A percentile compares a stretch with the other conserved stretches of the same genome.
These are phyloP conservation scores for Aphanoascus verrucosus DNA, from an alignment of 2,329 filamentous ascomycete genomes.

Conservation along the genomic window DNA sequence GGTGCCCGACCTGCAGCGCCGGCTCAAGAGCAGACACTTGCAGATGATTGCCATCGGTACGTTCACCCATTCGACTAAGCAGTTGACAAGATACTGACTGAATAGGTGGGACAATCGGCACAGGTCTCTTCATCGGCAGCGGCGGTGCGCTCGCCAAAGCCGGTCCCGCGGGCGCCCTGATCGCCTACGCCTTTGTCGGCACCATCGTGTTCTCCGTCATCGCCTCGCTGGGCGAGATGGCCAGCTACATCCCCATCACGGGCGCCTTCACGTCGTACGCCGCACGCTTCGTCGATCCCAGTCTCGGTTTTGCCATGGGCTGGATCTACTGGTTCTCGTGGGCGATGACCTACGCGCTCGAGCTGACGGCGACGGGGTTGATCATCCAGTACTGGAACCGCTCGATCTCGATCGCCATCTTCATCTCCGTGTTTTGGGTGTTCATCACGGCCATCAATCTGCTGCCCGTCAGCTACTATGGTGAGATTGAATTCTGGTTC, in stretches of 20 bases:
- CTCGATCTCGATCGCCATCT: slow-evolving; percentile 55
- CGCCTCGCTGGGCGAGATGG: slow-evolving; percentile 56
- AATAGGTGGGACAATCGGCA: slow-evolving; percentile 55
- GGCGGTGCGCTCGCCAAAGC: slow-evolving; percentile 52
- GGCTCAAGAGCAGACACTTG: slow-evolving; percentile 74
- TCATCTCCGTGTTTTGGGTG: slow-evolving; percentile 63
- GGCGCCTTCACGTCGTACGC: slow-evolving; percentile 70
- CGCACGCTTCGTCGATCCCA: slow-evolving; percentile 61
- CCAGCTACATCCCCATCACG: slow-evolving; percentile 64
- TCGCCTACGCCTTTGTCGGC: slow-evolving; percentile 61
- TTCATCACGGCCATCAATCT: slow-evolving; percentile 60
- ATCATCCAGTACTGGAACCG: slow-evolving; percentile 66
- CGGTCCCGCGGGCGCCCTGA: slow-evolving; percentile 55
- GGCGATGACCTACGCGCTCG: slow-evolving; percentile 61
- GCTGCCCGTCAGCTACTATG: slow-evolving; percentile 60
- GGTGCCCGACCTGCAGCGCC: slow-evolving; percentile 55
- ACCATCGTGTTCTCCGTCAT: slow-evolving; percentile 66
- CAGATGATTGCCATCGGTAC: slow-evolving; percentile 91
- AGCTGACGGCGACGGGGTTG: slow-evolving; percentile 60
- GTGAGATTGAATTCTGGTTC: slow-evolving; percentile 70
- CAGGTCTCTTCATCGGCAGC: slow-evolving; percentile 60
- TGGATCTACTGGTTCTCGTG: slow-evolving; percentile 79
- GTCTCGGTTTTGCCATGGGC: slow-evolving; percentile 65
- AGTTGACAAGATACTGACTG: background rate
- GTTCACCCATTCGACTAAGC: background rate